Evolutionary conservation across 345 rosid genomes (phyloP).

Genomic region (Streptanthus diversifolius): DNA sequence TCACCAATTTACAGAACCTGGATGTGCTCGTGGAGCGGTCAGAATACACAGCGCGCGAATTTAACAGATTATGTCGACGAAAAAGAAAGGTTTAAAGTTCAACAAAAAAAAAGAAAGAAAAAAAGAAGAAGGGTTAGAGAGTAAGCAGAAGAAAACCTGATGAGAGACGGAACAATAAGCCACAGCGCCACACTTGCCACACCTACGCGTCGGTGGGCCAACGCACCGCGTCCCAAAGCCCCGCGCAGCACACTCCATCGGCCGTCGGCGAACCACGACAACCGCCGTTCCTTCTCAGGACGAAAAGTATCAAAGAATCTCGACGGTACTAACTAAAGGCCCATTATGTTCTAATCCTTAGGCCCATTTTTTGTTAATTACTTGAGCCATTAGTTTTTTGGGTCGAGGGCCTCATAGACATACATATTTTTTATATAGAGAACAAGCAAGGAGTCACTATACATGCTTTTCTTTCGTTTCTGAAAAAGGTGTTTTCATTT

Average conservation of each 20-base stretch:
- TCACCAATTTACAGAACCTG: background rate
- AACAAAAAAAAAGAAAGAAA: no score
- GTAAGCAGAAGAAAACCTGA: conserved; percentile 45
- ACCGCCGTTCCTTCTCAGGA: background rate
- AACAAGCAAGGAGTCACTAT: no score
- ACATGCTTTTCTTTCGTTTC: no score
- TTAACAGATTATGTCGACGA: conserved; percentile 1
- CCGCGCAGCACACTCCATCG: conserved; percentile 81
- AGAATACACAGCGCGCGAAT: background rate
- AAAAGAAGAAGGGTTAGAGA: background rate
- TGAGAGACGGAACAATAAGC: conserved; percentile 83
- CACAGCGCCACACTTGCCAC: conserved; percentile 75
- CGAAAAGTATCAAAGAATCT: background rate
- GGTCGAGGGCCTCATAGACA: no score
- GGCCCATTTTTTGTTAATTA: background rate
- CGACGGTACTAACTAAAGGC: background rate
- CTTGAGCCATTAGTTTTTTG: background rate
- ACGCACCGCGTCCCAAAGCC: conserved; percentile 59
- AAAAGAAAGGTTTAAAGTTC: background rate
- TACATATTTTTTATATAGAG: no score
- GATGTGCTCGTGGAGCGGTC: background rate
- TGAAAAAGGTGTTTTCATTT: no score
- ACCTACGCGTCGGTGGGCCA: conserved; percentile 60
- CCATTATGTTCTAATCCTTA: background rate
- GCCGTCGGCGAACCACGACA: conserved; percentile 4